phyloP scores from a whole-genome alignment of 768 basidiomycete species.

The Antrodiella citrinella region DNA sequence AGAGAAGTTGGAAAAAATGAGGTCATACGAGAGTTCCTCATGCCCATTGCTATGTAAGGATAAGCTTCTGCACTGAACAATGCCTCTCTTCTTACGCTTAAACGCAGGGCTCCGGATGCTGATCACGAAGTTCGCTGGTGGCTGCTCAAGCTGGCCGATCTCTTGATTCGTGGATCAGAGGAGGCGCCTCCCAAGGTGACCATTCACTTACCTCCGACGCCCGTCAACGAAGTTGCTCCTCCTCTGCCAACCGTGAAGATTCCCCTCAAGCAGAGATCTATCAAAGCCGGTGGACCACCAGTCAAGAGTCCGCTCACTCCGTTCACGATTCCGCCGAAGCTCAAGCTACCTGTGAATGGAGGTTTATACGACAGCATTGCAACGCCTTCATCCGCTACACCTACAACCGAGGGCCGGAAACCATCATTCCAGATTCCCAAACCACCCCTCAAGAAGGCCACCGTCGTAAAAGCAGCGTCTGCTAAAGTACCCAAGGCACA shows the following conservation, averaged over 20 bases:
- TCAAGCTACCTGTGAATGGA: conserved; percentile 41
- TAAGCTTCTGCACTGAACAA: not conserved
- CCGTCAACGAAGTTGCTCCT: conserved; percentile 54
- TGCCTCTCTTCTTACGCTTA: not conserved
- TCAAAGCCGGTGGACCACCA: conserved; percentile 28
- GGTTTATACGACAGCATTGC: conserved; percentile 14
- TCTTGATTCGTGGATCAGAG: conserved; percentile 74
- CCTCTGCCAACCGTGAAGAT: conserved; percentile 48
- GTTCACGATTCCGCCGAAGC: conserved; percentile 40
- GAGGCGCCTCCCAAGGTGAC: conserved; percentile 84
- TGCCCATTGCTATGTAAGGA: conserved; percentile 74
- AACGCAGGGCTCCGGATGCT: conserved; percentile 56
- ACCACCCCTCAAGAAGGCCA: conserved; percentile 11
- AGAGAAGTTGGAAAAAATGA: conserved; percentile 78
- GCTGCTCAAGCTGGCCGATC: conserved; percentile 84
- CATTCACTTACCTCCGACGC: conserved; percentile 72
- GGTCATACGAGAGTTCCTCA: conserved; percentile 66
- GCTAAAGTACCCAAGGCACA: conserved; percentile 60
- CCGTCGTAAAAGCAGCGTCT: conserved; percentile 20
- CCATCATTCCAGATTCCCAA: conserved; percentile 11
- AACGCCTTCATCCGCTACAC: conserved; percentile 18
- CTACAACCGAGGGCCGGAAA: conserved; percentile 11
- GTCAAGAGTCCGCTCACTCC: conserved; percentile 21
- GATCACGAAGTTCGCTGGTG: conserved; percentile 91
- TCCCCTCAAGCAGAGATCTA: conserved; percentile 31